A percentile compares a stretch with the other conserved stretches of the same genome.
Evolutionary conservation across 2,329 filamentous ascomycete genomes (phyloP).

Genomic region (Chrysoporthe puriensis): DNA sequence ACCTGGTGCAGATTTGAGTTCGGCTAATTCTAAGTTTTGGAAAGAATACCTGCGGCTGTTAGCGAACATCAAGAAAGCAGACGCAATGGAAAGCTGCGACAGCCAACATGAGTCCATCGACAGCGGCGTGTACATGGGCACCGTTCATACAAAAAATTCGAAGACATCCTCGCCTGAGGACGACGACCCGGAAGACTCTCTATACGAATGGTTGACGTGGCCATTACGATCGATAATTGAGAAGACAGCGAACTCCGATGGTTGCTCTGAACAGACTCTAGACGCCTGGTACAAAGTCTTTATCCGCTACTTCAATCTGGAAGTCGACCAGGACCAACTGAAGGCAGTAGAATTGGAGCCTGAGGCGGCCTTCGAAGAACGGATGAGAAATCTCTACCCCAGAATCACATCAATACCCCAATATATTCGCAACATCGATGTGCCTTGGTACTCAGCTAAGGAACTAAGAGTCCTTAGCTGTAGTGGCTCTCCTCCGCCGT

Average conservation of each 20-base stretch:
- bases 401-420: constrained; percentile 9
- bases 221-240: neutral
- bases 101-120: constrained; percentile 14
- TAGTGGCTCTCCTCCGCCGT: constrained; percentile 10
- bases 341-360: constrained; percentile 8
- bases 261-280: neutral
- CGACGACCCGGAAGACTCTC: constrained; percentile 1
- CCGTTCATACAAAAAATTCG: neutral
- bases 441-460: constrained; percentile 16
- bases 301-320: constrained; percentile 12
- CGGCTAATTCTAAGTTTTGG: neutral
- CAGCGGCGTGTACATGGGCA: constrained; percentile 15
- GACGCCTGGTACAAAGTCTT: constrained; percentile 15
- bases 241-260: too few relatives aligned
- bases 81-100: neutral
- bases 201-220: neutral
- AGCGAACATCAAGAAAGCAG: neutral
- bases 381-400: constrained; percentile 15
- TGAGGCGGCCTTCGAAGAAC: constrained; percentile 6
- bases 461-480: constrained; percentile 7
- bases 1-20: neutral
- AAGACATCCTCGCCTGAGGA: neutral
- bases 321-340: neutral
- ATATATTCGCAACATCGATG: constrained; percentile 17
- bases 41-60: constrained; percentile 1